A percentile compares a stretch with the other conserved stretches of the same genome.
These are phyloP conservation scores for Leccinum broughii DNA, from an alignment of 768 basidiomycete species.

Conservation along the genomic window DNA sequence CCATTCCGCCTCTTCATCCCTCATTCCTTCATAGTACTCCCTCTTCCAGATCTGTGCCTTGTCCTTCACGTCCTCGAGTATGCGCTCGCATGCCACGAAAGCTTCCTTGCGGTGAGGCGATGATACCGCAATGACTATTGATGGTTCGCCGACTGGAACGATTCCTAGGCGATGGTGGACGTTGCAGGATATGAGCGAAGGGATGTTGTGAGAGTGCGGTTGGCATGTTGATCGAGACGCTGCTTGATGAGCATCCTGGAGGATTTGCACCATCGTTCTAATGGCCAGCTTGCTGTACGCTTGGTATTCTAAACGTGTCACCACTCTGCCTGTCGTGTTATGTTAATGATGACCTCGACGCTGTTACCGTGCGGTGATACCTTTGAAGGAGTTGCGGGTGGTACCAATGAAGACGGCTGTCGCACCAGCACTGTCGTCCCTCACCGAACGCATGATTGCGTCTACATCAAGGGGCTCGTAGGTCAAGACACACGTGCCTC, in stretches of 20 bases:
- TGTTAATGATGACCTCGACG: constrained; percentile 9
- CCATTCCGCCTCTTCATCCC: constrained; percentile 65
- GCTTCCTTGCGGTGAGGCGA: constrained; percentile 83
- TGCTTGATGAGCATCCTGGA: constrained; percentile 45
- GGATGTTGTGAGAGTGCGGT: constrained; percentile 20
- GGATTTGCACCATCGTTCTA: constrained; percentile 68
- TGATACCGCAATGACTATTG: constrained; percentile 83
- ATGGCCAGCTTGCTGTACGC: constrained; percentile 81
- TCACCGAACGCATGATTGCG: constrained; percentile 60
- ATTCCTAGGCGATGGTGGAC: constrained; percentile 77
- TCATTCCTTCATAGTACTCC: constrained; percentile 78
- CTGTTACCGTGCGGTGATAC: constrained; percentile 36
- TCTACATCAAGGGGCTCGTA: constrained; percentile 57
- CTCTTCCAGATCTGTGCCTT: constrained; percentile 91
- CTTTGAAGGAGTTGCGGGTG: constrained; percentile 84
- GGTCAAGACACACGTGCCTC: constrained; percentile 50
- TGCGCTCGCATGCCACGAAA: constrained; percentile 74
- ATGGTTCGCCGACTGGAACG: constrained; percentile 77
- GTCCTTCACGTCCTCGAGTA: constrained; percentile 84
- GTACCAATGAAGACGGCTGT: constrained; percentile 80
- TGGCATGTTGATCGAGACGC: constrained; percentile 47
- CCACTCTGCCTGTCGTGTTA: constrained; percentile 54
- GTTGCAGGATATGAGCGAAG: constrained; percentile 55
- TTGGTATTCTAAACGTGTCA: constrained; percentile 78
- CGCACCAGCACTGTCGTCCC: constrained; percentile 67